Evolutionary conservation across 495 filamentous ascomycete species (phyloP), one percentile per base, ranked within the genome.

Genomic region (Tirmania nivea): DNA sequence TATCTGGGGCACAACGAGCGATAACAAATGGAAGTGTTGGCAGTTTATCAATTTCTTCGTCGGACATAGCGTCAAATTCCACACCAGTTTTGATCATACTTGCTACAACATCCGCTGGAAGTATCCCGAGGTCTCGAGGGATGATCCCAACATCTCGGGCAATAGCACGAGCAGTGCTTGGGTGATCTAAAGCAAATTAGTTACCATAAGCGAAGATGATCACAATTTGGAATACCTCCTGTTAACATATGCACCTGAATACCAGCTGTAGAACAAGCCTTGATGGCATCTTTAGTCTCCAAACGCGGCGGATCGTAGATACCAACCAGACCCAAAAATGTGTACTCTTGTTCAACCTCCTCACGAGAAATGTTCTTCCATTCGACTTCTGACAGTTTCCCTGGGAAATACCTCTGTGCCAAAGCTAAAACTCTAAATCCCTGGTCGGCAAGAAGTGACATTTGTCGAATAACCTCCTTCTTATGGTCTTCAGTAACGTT

Each of bases 231-330:
- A 5, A 19, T 31, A 50, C 48, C 48, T 17, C 62, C 83, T 34
- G 83, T 88, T 20, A 87, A 69, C 83, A 88, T 88, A 65, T 85
- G 81, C 9, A 86, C 81, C 56, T 73, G 73, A 55, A 88, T 83
- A 31, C 83, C 84, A 51, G 83, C 83, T 36, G 69, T 65, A 42
- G 78, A 70, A 61, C 81, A 86, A 59, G 77, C 74, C 20, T 65
- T 67, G 35, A 88, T 75, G 31, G 83, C 73, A 10, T 71, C 75
- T 14, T 73, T 75, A 2, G 79, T 81, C 65, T 84, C 82, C 12
- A 74, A 73, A 0, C 82, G 78, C 9, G 80, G 80, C 10, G 82
- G 82, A 63, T 86, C 82, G 57, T 83, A 83, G 53, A 86, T 77
- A 11, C 82, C 82, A 36, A 75, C 72, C n/a, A 86, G 65, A n/a